Evolutionary conservation across 1,284 basidiomycete species (phyloP), one percentile per base, ranked within the genome.

Genomic region (Sanguinoderma infundibulare): DNA sequence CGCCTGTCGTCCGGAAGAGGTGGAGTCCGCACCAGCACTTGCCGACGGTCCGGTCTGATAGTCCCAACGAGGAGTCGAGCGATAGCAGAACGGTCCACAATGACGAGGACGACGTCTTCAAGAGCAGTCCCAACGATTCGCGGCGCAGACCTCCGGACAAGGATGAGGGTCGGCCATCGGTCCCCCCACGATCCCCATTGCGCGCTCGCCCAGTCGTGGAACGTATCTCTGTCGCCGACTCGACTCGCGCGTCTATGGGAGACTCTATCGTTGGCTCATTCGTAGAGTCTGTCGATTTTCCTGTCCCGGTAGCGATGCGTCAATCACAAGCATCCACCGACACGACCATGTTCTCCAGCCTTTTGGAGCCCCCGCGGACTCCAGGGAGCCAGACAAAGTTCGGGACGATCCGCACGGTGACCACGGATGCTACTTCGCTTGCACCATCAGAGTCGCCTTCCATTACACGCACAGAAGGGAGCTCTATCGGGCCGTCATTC

Each of bases 321-420:
- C 72, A 78, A 67, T 77, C 75, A 5, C 63, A 76, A 30, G 74
- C 75, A 14, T 76, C 83, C 26, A 83, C 83, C n/a, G 82, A 83
- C 50, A 77, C 76, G 30, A 90, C 87, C 3, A 77, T 78, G 35
- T 81, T 84, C 70, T 91, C 90, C 58, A 91, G 87, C 65, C 74
- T 91, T 59, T 75, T 91, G 58, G 87, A 90, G 66, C 73, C 79
- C 49, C 76, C 78, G 44, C 75, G 79, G 40, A 78, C 73, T 44
- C 79, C 74, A 59, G 78, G 75, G 68, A 73, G 71, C 57, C 77
- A 74, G 60, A 78, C 78, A 64, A 87, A 85, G 72, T 92, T 85
- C 72, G 89, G 87, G 38, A 93, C 91, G n/a, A 85, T 92, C 65
- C 82, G 89, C 66, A 92, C 91, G 28, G 77, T 87, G 62, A 92